Evolutionary conservation across 495 filamentous ascomycete species (phyloP).

Genomic region (Glarea lozoyensis): DNA sequence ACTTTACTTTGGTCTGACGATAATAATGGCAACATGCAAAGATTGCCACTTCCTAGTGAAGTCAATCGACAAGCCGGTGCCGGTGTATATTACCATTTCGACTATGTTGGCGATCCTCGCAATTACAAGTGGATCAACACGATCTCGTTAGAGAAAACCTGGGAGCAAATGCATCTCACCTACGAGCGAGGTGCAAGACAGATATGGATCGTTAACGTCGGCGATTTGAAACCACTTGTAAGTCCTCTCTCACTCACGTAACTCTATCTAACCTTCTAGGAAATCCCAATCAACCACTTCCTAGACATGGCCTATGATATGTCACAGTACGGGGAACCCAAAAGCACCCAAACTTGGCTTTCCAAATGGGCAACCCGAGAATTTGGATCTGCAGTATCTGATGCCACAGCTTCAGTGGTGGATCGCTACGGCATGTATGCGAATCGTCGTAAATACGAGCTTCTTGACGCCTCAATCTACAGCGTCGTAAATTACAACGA

Average conservation of each 20-base stretch:
- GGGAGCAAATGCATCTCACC: conserved; percentile 43
- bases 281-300: conserved; percentile 1
- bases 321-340: conserved; percentile 29
- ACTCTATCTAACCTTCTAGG: no score
- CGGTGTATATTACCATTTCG: conserved; percentile 69
- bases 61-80: conserved; percentile 49
- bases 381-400: conserved; percentile 34
- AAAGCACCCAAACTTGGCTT: conserved; percentile 1
- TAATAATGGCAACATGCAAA: conserved; percentile 62
- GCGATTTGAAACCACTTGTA: conserved; percentile 58
- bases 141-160: conserved; percentile 36
- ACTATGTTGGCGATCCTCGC: conserved; percentile 57
- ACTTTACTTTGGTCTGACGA: conserved; percentile 69
- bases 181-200: conserved; percentile 51
- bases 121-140: conserved; percentile 67
- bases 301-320: conserved; percentile 47
- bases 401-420: background rate
- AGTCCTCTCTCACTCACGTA: background rate
- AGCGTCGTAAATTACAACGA: conserved; percentile 61
- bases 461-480: conserved; percentile 55
- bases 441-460: conserved; percentile 33
- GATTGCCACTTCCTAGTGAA: conserved; percentile 54
- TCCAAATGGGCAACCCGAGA: conserved; percentile 29
- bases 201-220: conserved; percentile 72
- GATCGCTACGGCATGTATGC: conserved; percentile 1